Evolutionary conservation across 768 basidiomycete species (phyloP), one percentile per base, ranked within the genome.

Genomic region (Xerocomus potaroensis): DNA sequence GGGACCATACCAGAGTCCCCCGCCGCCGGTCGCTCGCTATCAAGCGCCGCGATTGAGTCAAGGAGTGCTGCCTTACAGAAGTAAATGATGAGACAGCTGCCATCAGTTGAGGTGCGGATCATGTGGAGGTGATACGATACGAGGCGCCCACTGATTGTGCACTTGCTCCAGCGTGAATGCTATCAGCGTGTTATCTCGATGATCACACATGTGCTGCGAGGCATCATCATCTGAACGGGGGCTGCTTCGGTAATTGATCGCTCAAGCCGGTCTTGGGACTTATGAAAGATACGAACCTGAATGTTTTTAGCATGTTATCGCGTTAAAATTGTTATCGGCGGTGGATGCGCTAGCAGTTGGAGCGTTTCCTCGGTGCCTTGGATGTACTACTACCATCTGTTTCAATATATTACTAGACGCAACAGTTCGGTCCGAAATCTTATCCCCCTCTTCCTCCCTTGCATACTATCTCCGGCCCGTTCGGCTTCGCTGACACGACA

Each of bases 71-170:
- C 39, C 37, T 10, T 47, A 42, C 32, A 54, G 39, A 43, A 54
- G 59, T 15, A 46, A 11, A 35, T 64, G 62, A 64, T 36, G 37
- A n/a, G 21, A 29, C 26, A 34, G 32, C 33, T 47, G 31, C 45
- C 46, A 61, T 61, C 59, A 45, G 31, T 23, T 9, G 39, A 51
- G 62, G 61, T 62, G 46, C 56, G 62, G 59, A 64, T 64, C 61
- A 62, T 37, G 26, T 40, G 56, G 51, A 27, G 18, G 8, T 56
- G 56, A 64, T 58, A 45, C 38, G 41, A 52, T 56, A 35, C 42
- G 45, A 50, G 53, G 22, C 39, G 7, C 8, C 10, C 7, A 53
- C 59, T 62, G 60, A 61, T 61, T 40, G 47, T 50, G 46, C 42
- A 48, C 58, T 51, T 63, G 19, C n/a, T 40, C 19, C 34, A 64